Percentiles rank a stretch among this genome's conserved stretches.
Conservation (phyloP, 2,329 filamentous ascomycete genomes). For the Annulohypoxylon truncatum region DNA sequence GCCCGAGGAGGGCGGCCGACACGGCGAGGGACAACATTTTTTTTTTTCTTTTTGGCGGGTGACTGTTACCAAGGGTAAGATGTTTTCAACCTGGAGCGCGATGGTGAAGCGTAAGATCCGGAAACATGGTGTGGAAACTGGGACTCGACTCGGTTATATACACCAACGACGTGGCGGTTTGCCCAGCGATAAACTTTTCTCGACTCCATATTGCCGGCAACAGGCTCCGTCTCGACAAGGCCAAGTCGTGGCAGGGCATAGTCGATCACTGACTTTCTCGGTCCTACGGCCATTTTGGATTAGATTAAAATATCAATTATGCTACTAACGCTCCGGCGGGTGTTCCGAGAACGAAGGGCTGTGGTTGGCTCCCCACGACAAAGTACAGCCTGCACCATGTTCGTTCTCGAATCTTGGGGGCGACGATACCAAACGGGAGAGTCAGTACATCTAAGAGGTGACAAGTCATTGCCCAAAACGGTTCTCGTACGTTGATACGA, state of each 20-base stretch:
- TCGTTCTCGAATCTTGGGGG: slow-evolving; percentile 28
- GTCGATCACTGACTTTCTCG: slow-evolving; percentile 36
- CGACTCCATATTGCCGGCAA: slow-evolving; percentile 34
- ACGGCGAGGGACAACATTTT: slow-evolving; percentile 49
- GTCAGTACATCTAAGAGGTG: slow-evolving; percentile 12
- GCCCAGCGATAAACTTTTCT: slow-evolving; percentile 24
- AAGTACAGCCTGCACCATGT: slow-evolving; percentile 17
- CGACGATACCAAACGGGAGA: slow-evolving; percentile 25
- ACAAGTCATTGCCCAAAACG: slow-evolving; percentile 29
- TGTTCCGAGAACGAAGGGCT: slow-evolving; percentile 27
- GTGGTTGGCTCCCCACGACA: slow-evolving; percentile 28
- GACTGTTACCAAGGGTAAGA: slow-evolving; percentile 32
- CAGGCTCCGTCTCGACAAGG: slow-evolving; percentile 38
- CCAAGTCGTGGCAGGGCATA: slow-evolving; percentile 38
- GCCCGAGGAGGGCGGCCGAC: slow-evolving; percentile 52
- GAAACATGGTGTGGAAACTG: slow-evolving; percentile 24
- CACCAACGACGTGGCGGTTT: slow-evolving; percentile 8
- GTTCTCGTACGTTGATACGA: slow-evolving; percentile 7
- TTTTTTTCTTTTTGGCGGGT: no score
- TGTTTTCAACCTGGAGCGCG: slow-evolving; percentile 29
- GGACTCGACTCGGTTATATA: slow-evolving; percentile 42
- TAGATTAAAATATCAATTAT: slow-evolving; percentile 43
- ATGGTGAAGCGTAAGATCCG: slow-evolving; percentile 28
- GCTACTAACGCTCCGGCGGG: slow-evolving; percentile 36
- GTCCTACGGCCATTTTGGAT: slow-evolving; percentile 35